Evolutionary conservation across 2,329 filamentous ascomycete species (phyloP).

Genomic region (Xylaria sp.): DNA sequence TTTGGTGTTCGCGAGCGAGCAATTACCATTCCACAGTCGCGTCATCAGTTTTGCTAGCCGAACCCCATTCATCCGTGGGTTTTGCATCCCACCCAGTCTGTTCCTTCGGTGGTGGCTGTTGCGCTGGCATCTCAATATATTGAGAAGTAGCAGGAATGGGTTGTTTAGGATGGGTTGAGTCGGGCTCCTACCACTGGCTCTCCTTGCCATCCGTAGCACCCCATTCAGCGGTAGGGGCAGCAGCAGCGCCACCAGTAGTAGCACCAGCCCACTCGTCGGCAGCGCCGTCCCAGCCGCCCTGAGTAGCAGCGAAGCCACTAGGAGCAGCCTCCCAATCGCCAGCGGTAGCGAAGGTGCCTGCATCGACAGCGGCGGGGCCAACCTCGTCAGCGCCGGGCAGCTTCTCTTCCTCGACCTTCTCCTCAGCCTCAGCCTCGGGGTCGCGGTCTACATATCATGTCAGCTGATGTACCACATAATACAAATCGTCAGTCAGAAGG

Average conservation of each 20-base stretch:
- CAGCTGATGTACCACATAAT: conserved; percentile 14
- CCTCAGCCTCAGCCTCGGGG: conserved; percentile 99
- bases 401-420: conserved; percentile 96
- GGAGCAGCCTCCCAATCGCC: conserved; percentile 89
- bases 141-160: neutral
- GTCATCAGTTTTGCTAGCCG: neutral
- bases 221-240: conserved; percentile 76
- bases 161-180: neutral
- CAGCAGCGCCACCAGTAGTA: conserved; percentile 68
- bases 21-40: conserved; percentile 39
- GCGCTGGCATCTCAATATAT: neutral
- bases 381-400: conserved; percentile 85
- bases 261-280: conserved; percentile 69
- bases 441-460: conserved; percentile 77
- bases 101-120: conserved; percentile 15
- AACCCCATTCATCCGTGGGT: neutral
- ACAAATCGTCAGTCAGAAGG: neutral
- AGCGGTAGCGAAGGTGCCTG: conserved; percentile 71
- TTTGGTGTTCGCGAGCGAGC: conserved; percentile 35
- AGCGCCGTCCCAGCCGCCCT: conserved; percentile 66
- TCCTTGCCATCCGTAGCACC: conserved; percentile 67
- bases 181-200: conserved; percentile 47
- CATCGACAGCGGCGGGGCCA: conserved; percentile 80
- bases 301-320: conserved; percentile 69
- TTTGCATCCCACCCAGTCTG: neutral